Evolutionary conservation across 2,329 filamentous ascomycete genomes (phyloP).

Genomic region (Pyrenophora seminiperda): DNA sequence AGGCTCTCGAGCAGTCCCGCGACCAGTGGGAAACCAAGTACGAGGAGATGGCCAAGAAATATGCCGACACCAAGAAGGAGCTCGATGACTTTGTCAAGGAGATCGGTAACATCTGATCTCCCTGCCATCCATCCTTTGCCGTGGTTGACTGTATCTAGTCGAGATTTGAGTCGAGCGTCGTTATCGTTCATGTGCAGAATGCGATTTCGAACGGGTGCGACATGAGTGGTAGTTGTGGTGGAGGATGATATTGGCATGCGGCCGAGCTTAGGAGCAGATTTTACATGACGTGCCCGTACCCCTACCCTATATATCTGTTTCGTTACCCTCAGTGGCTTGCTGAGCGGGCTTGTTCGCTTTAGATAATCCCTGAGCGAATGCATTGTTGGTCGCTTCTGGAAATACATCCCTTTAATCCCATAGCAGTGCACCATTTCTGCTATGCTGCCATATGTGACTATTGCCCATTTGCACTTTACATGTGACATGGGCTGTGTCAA

Average conservation of each 20-base stretch:
- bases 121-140: conserved; percentile 30
- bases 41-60: conserved; percentile 95
- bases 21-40: conserved; percentile 98
- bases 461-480: no score
- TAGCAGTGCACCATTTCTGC: neutral
- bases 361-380: conserved; percentile 42
- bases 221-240: conserved; percentile 10
- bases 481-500: no score
- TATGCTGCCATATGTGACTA: no score
- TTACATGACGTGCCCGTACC: conserved; percentile 22
- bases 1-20: conserved; percentile 88
- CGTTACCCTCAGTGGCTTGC: conserved; percentile 33
- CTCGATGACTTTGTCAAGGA: conserved; percentile 87
- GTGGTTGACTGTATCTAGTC: conserved; percentile 39
- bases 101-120: conserved; percentile 85
- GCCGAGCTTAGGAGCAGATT: conserved; percentile 20
- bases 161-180: conserved; percentile 33
- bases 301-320: conserved; percentile 36
- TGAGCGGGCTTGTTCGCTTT: conserved; percentile 37
- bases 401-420: conserved; percentile 6
- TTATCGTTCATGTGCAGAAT: conserved; percentile 12
- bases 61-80: conserved; percentile 82
- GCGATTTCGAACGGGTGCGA: conserved; percentile 24
- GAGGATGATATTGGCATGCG: conserved; percentile 17
- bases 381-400: conserved; percentile 27